Evolutionary conservation across 2,329 filamentous ascomycete species (phyloP).

Genomic region (Exophiala oligosperma): DNA sequence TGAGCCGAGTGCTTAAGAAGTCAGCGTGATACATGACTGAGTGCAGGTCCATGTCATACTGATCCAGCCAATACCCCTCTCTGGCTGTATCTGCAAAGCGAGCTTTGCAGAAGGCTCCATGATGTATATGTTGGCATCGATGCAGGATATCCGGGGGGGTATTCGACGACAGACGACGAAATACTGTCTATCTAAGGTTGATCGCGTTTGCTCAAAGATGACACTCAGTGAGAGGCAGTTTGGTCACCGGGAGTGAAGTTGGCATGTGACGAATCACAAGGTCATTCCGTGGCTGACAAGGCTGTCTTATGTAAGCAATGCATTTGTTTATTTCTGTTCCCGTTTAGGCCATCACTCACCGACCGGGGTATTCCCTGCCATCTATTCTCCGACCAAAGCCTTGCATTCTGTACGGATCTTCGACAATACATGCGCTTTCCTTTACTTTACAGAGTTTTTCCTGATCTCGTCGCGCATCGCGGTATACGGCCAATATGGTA

Average conservation of each 20-base stretch:
- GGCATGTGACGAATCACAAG: background rate
- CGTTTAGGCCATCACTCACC: background rate
- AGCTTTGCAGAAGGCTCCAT: conserved; percentile 12
- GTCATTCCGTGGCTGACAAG: background rate
- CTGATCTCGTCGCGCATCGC: background rate
- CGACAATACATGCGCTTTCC: background rate
- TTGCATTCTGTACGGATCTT: background rate
- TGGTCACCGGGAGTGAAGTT: conserved; percentile 4
- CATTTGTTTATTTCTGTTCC: background rate
- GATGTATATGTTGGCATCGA: conserved; percentile 17
- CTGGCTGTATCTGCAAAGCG: conserved; percentile 63
- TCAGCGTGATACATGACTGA: background rate
- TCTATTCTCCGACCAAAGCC: background rate
- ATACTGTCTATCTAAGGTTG: background rate
- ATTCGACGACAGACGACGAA: too few relatives aligned
- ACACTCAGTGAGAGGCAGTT: background rate
- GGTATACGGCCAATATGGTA: conserved; percentile 49
- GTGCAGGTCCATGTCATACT: conserved; percentile 37
- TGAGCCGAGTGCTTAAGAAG: conserved; percentile 71
- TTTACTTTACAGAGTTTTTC: background rate
- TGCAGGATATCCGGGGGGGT: background rate
- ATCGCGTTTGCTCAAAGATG: background rate
- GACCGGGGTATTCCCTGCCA: background rate
- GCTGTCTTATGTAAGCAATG: background rate
- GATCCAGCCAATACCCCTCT: conserved; percentile 65